Evolutionary conservation across 805 yeast species (phyloP).

Genomic region (Ogataea paraovalis): DNA sequence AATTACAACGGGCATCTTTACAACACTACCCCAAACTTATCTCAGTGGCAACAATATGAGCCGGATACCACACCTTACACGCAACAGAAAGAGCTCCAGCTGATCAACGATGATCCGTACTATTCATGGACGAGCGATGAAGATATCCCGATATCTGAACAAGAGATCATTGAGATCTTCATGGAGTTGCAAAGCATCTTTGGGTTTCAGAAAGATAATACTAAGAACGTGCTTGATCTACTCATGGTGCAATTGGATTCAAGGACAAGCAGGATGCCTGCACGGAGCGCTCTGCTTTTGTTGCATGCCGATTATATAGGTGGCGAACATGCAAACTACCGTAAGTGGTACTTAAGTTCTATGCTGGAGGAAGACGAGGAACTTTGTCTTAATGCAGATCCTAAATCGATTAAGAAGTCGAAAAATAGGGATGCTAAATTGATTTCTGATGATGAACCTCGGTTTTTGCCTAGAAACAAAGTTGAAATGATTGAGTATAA

Average conservation of each 20-base stretch:
- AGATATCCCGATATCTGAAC: constrained; percentile 69
- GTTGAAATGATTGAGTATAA: constrained; percentile 76
- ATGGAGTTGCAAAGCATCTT: constrained; percentile 54
- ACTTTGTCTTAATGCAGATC: constrained; percentile 53
- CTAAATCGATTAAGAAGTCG: constrained; percentile 61
- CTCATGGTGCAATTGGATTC: constrained; percentile 81
- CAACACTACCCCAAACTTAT: background rate
- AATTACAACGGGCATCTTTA: background rate
- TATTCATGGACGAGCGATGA: constrained; percentile 57
- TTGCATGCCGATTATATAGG: constrained; percentile 91
- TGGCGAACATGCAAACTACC: constrained; percentile 80
- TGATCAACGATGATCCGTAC: constrained; percentile 37
- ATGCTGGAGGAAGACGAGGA: constrained; percentile 73
- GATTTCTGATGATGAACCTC: constrained; percentile 12
- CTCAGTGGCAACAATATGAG: background rate
- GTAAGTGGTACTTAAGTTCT: constrained; percentile 91
- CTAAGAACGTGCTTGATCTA: constrained; percentile 76
- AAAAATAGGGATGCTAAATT: constrained; percentile 34
- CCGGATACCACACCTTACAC: background rate
- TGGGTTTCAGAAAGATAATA: constrained; percentile 82
- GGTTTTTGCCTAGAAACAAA: constrained; percentile 27
- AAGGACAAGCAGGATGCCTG: constrained; percentile 73
- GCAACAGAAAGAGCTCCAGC: constrained; percentile 3
- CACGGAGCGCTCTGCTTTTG: constrained; percentile 65
- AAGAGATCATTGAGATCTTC: constrained; percentile 60